Evolutionary conservation across 108 stramenopile genomes (phyloP).

Genomic region (Cyclotella kingstonii): DNA sequence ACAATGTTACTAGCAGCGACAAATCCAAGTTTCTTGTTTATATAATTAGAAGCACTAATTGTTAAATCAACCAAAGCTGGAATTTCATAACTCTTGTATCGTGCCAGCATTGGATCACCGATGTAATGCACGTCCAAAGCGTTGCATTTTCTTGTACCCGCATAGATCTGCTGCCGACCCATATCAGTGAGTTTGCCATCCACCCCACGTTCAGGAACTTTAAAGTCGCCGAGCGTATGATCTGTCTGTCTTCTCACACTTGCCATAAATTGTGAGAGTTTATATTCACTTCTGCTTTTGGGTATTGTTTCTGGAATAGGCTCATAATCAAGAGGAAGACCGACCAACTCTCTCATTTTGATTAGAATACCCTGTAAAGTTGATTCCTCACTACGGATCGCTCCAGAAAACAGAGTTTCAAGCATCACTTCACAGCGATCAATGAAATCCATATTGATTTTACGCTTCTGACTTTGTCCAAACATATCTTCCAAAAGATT

Average conservation of each 20-base stretch:
- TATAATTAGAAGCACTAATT: slow-evolving; percentile 43
- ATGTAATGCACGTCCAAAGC: slow-evolving; percentile 63
- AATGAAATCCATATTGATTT: slow-evolving; percentile 51
- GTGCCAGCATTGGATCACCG: slow-evolving; percentile 62
- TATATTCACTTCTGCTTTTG: too few relatives aligned
- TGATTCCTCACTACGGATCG: slow-evolving; percentile 51
- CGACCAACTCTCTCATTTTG: slow-evolving; percentile 60
- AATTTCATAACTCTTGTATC: slow-evolving; percentile 63
- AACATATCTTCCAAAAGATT: slow-evolving; percentile 83
- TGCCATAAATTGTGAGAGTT: too few relatives aligned
- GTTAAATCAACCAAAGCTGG: slow-evolving; percentile 52
- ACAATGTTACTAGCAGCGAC: background rate
- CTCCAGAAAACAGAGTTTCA: slow-evolving; percentile 52
- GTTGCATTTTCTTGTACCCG: slow-evolving; percentile 57
- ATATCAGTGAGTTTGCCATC: slow-evolving; percentile 58
- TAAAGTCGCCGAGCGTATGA: background rate
- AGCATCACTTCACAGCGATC: slow-evolving; percentile 56
- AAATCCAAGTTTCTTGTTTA: slow-evolving; percentile 58
- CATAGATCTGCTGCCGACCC: slow-evolving; percentile 51
- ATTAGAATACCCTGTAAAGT: slow-evolving; percentile 44
- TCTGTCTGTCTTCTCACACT: too few relatives aligned
- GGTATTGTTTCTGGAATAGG: slow-evolving; percentile 33
- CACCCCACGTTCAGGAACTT: slow-evolving; percentile 35
- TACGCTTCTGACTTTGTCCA: slow-evolving; percentile 68
- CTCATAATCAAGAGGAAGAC: slow-evolving; percentile 59